These are phyloP conservation scores for Phylloporus sp. DNA, from an alignment of 768 basidiomycete genomes.

Conservation along the genomic window DNA sequence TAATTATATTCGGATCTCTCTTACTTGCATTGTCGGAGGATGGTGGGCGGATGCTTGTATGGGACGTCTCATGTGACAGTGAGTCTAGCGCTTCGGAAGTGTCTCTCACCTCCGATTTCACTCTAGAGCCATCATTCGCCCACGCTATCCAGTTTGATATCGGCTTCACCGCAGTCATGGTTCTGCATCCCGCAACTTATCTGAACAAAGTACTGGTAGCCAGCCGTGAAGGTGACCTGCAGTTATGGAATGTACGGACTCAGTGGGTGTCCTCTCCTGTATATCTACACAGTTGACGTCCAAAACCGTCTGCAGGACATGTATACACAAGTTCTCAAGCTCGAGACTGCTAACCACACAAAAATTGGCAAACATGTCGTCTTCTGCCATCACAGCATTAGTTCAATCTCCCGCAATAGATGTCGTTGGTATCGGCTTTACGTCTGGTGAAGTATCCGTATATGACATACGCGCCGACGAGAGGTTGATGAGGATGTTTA, in stretches of 20 bases:
- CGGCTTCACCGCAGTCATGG: conserved; percentile 76
- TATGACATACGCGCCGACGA: conserved; percentile 92
- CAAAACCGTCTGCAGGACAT: conserved; percentile 44
- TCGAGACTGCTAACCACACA: conserved; percentile 45
- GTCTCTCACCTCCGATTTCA: conserved; percentile 11
- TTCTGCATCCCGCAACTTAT: conserved; percentile 94
- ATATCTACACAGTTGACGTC: background rate
- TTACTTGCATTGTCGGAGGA: conserved; percentile 76
- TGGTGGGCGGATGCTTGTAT: conserved; percentile 70
- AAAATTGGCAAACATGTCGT: conserved; percentile 24
- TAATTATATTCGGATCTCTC: conserved; percentile 77
- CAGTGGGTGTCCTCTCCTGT: conserved; percentile 43
- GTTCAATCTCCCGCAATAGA: conserved; percentile 95
- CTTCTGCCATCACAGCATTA: conserved; percentile 64
- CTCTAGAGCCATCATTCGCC: conserved; percentile 26
- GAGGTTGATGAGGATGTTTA: conserved; percentile 79
- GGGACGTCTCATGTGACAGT: conserved; percentile 67
- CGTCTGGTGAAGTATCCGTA: conserved; percentile 81
- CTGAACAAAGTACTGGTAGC: conserved; percentile 91
- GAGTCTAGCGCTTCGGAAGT: conserved; percentile 13
- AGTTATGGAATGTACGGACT: conserved; percentile 92
- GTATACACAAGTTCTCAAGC: conserved; percentile 74
- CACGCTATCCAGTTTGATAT: conserved; percentile 73
- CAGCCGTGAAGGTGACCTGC: conserved; percentile 73
- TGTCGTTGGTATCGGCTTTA: conserved; percentile 88